Evolutionary conservation across 148 eudicot genomes (phyloP), one percentile per base, ranked within the genome.

Genomic region (Camellia granthamiana): DNA sequence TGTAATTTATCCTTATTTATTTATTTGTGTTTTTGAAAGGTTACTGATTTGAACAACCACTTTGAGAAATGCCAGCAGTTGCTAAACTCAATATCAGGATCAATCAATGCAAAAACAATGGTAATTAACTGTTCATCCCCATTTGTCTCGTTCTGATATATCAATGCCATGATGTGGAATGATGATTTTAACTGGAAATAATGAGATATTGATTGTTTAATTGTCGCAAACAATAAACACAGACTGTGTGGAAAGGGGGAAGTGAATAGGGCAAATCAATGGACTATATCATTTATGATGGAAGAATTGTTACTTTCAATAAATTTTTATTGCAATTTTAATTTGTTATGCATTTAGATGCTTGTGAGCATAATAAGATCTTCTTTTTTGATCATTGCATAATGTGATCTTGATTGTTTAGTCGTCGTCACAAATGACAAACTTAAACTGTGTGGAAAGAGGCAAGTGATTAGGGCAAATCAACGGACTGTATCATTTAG

Each of bases 21-120:
- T 77, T 43, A 1, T 83, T 12, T 49, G 38, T 1, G 38, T 49
- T 82, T 66, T 79, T 75, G 51, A 73, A 87, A 94, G 98, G 92
- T 95, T 52, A 82, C 83, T 84, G 98, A 92, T 82, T 78, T 95
- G 82, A 91, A 83, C 79, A 77, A 72, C 69, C 95, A 92, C 46
- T 95, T 95, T 85, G 98, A 95, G 85, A 95, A 91, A 85, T 95
- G 98, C 83, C 98, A 95, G 84, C 92, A 95, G 87, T 88, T 95
- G 63, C 82, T 95, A 84, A 92, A 90, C 83, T 87, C 97, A 23
- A 91, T 94, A 74, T 83, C 93, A 23, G 92, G 91, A 21, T 87
- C 90, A 4, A 89, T 95, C 49, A 85, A 87, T 82, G 75, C 92
- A n/a, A 93, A 90, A 89, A 78, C 92, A 18, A 80, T 89, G 97